A percentile compares a stretch with the other conserved stretches of the same genome.
Evolutionary conservation across 345 rosid species (phyloP).

Genomic region (Populus euphratica): DNA sequence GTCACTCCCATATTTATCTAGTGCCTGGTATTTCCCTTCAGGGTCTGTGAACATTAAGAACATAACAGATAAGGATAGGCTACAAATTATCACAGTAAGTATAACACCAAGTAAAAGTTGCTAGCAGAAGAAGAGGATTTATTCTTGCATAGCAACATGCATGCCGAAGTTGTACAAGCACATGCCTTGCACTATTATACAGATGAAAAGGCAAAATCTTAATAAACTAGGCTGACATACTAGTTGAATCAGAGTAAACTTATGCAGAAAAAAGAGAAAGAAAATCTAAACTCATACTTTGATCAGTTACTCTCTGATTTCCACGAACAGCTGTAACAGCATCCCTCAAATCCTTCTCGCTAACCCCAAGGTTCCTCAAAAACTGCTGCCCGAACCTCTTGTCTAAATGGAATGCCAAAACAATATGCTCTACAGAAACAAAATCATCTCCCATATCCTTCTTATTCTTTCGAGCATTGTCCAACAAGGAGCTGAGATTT

Average conservation of each 20-base stretch:
- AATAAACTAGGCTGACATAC: not conserved
- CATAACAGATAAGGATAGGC: not conserved
- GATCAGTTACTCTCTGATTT: conserved; percentile 88
- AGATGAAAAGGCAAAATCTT: too few relatives aligned
- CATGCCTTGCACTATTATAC: not conserved
- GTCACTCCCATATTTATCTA: conserved; percentile 89
- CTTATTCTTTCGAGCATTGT: conserved; percentile 55
- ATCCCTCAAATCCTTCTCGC: conserved; percentile 59
- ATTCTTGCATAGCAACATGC: not conserved
- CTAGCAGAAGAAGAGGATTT: not conserved
- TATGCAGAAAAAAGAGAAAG: not conserved
- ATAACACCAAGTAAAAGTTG: too few relatives aligned
- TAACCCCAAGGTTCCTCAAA: conserved; percentile 51
- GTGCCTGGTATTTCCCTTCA: conserved; percentile 76
- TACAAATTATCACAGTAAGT: not conserved
- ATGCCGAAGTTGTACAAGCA: too few relatives aligned
- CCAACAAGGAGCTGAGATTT: conserved; percentile 47
- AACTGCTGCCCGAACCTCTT: conserved; percentile 69
- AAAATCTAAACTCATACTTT: conserved; percentile 38
- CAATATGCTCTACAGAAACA: conserved; percentile 75
- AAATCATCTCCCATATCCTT: conserved; percentile 76
- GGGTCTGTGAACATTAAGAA: conserved; percentile 49
- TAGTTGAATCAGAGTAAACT: not conserved
- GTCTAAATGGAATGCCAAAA: conserved; percentile 66
- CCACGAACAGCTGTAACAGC: conserved; percentile 72